A percentile compares a stretch with the other conserved stretches of the same genome.
Evolutionary conservation across 257 asterid species (phyloP).

Genomic region (Solanum rostratum): DNA sequence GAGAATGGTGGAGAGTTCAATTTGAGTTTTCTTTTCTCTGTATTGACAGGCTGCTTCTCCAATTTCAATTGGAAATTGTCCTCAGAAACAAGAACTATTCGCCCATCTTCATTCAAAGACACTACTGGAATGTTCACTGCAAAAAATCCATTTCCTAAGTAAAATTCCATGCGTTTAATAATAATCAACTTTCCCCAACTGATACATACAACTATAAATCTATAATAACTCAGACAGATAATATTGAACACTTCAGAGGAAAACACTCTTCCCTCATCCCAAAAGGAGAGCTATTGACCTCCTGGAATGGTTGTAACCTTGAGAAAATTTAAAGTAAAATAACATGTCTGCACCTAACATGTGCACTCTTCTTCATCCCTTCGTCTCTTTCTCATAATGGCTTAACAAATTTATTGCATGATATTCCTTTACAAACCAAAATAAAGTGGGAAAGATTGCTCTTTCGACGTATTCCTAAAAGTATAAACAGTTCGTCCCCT

Average conservation of each 20-base stretch:
- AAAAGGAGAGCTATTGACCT: neutral
- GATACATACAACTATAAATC: neutral
- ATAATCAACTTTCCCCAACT: neutral
- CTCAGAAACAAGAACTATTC: constrained; percentile 55
- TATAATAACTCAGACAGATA: neutral
- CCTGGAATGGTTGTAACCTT: too few relatives aligned
- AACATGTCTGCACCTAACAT: neutral
- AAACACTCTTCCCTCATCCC: neutral
- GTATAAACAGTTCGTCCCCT: neutral
- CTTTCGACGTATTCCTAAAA: neutral
- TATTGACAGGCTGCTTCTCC: constrained; percentile 60
- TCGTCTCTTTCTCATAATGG: neutral
- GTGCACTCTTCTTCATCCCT: neutral
- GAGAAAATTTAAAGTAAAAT: neutral
- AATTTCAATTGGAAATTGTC: constrained; percentile 31
- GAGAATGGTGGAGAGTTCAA: constrained; percentile 47
- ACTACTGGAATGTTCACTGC: constrained; percentile 87
- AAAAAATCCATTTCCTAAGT: constrained; percentile 5
- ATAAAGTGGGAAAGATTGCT: neutral
- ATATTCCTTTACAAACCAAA: neutral
- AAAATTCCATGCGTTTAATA: neutral
- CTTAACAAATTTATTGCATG: neutral
- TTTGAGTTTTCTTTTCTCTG: constrained; percentile 67
- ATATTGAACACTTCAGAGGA: neutral
- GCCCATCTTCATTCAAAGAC: constrained; percentile 72